Percentiles rank a stretch among this genome's conserved stretches.
Evolutionary conservation across 495 filamentous ascomycete genomes (phyloP).

Genomic region (Neurospora hispaniola): DNA sequence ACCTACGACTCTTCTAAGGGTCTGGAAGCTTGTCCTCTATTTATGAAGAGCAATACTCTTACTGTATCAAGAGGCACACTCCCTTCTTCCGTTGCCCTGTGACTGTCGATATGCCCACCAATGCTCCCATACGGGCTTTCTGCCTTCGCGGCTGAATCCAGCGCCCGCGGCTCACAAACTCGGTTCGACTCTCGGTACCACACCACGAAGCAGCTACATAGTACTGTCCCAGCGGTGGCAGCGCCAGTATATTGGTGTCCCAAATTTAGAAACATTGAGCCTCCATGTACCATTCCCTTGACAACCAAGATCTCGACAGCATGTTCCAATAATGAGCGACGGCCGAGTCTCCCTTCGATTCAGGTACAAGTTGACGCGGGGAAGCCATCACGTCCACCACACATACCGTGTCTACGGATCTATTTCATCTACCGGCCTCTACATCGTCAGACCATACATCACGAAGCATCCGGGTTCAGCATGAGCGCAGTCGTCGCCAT

Average conservation of each 20-base stretch:
- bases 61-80: neutral
- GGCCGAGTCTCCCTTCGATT: neutral
- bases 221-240: neutral
- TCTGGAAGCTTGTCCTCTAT: neutral
- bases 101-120: neutral
- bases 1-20: neutral
- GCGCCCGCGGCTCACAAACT: neutral
- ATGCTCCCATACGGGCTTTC: neutral
- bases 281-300: neutral
- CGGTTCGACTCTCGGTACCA: neutral
- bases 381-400: neutral
- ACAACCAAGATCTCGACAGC: neutral
- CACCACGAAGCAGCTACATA: neutral
- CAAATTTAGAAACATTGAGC: neutral
- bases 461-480: neutral
- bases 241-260: neutral
- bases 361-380: neutral
- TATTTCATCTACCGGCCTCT: neutral
- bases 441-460: neutral
- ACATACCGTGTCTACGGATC: neutral
- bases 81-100: neutral
- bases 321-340: neutral
- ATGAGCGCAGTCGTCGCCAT: neutral
- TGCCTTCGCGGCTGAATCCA: neutral
- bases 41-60: too few species aligned